Base-by-base conservation (phyloP, 73 alveolate species). In the Loxodes magnus region DNA sequence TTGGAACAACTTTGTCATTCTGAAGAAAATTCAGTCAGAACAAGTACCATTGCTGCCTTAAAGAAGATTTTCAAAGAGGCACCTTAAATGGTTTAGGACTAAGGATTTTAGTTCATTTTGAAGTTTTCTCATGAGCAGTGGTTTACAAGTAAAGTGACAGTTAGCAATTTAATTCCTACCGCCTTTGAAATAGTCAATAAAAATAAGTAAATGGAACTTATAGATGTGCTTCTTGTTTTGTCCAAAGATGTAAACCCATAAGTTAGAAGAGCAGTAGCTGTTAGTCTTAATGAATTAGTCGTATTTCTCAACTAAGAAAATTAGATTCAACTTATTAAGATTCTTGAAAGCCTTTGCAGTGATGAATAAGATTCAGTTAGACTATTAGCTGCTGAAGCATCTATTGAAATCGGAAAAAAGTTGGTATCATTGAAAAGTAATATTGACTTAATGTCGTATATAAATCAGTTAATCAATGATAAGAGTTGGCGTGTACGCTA, bases 11-110 rank as follows among this genome's bases (percentile, higher is more conserved):
- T 84, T 14, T 74, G 93, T 51, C 37, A 64, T 34, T 77, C 71
- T 7, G 96, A 84, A 35, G 96, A 84, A 30, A 38, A 69, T 4
- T 56, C 87, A 22, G 96, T 84, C 24, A 65, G 96, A 56, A 86
- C 84, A 14, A 70, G 78, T 53, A 82, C 77, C 55, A 17, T 31
- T 29, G 71, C 84, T 53, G 87, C 77, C 55, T 22, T 4, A 30
- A 38, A 43, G 21, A 43, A 23, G 9, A 43, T 57, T 19, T 19
- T 21, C n/a, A n/a, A n/a, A n/a, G n/a, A n/a, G n/a, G n/a, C n/a
- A n/a, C n/a, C n/a, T n/a, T n/a, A n/a, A n/a, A n/a, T n/a, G n/a
- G n/a, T n/a, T n/a, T n/a, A n/a, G n/a, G n/a, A n/a, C n/a, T n/a
- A n/a, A n/a, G n/a, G n/a, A n/a, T n/a, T n/a, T n/a, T n/a, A n/a